Base-by-base conservation (phyloP, 176 grass and related monocot genomes). In the Oryza longistaminata region DNA sequence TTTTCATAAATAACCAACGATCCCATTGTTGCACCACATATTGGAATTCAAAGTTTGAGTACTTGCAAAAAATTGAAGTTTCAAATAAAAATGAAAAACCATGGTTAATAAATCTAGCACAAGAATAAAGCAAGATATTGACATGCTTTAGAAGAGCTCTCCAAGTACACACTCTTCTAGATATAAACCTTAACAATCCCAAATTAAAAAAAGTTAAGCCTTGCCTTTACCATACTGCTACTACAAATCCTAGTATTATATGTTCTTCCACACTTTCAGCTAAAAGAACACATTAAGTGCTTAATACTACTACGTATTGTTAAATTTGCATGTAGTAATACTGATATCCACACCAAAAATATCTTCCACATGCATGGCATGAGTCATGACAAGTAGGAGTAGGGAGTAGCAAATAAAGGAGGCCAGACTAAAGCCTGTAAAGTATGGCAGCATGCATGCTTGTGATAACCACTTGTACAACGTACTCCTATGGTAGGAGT, bases 381-480 rank as follows among this genome's bases (percentile, higher is more conserved):
- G 19, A 66, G 24, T 17, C 33, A 77, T 74, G 33, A 62, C 66
- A 62, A 12, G 27, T 66, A 58, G 53, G 53, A 12, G 27, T 66
- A 58, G 53, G 53, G 53, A 62, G 58, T 24, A 62, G 58, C 58
- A 62, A 62, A 62, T 62, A 62, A 62, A 62, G 58, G 58, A 62
- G 17, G 11, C 66, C 17, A 78, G n/a, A 2, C 66, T 15, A 72
- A 77, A 73, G 58, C 75, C 44, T 60, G 68, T 21, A 37, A 69
- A 74, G 34, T 11, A 44, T 19, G 25, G 8, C 31, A 35, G 29
- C 31, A 17, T 15, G 14, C 58, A 62, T 62, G 12, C 60, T 31
- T 67, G 45, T 55, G 58, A 24, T 42, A 78, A 66, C 68, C 42
- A 73, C 68, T 74, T 79, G 81, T 11, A 53, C 33, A 14, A 26